Base-by-base conservation (phyloP, 352 stramenopile genomes). In the Phytophthora gonapodyides region DNA sequence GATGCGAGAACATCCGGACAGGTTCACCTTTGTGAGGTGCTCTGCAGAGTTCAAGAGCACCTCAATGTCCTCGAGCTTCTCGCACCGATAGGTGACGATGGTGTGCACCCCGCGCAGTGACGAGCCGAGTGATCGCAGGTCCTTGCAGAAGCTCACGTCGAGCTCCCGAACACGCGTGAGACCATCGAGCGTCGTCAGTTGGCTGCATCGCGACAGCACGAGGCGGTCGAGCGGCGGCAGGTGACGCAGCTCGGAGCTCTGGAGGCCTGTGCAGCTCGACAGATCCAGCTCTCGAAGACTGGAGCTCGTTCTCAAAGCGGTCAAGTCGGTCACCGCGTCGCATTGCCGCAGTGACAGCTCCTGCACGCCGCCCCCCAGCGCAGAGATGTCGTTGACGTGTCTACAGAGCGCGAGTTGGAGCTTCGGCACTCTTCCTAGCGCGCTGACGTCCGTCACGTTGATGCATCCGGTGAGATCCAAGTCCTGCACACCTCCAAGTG, bases 121-220 rank as follows among this genome's bases (percentile, higher is more conserved):
- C n/a, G 21, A 61, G 0, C 51, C 52, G 16, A 91, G 65, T 0
- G 60, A 63, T 7, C 40, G 40, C 5, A 90, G 64, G 16, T 84
- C 72, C 58, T 75, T 77, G 54, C 80, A 89, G 48, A 88, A 92
- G 58, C 82, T 89, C 42, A 89, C 82, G 60, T 92, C 80, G 7
- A 92, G 52, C 24, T 89, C 72, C n/a, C 64, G 51, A 19, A 88
- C 58, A 36, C 72, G 16, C 0, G 42, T 63, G 11, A 89, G 55
- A 13, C 80, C 82, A 21, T 76, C 46, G 24, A 89, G 70, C 5
- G 58, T 58, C 12, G 31, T 73, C 21, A 92, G 58, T 36, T 71
- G 57, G 12, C 76, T 75, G 64, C 78, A 89, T 27, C 80, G 74
- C 56, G 78, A 79, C 8, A 89, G 64, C 24, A 88, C 72, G 24